A percentile compares a stretch with the other conserved stretches of the same genome.
Conservation (phyloP, 331 rosid species). For the Telfairia occidentalis region DNA sequence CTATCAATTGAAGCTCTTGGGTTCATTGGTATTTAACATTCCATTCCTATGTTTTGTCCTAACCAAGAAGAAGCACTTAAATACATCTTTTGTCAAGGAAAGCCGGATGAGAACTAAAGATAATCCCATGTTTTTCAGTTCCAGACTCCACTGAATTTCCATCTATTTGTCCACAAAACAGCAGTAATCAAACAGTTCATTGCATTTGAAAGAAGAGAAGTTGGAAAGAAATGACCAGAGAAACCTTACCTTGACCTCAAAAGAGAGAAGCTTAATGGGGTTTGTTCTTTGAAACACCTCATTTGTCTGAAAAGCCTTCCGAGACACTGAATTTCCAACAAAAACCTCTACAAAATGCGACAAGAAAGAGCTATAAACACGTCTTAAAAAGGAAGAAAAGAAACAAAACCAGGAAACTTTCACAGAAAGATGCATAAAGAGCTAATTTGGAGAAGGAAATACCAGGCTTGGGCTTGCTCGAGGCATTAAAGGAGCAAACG, state of each 20-base stretch:
- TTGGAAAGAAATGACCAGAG: not conserved
- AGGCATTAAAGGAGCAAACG: slow-evolving; percentile 44
- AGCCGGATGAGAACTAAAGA: not conserved
- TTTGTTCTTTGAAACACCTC: slow-evolving; percentile 43
- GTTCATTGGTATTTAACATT: no score
- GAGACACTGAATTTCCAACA: slow-evolving; percentile 30
- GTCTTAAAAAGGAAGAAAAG: not conserved
- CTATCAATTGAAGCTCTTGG: no score
- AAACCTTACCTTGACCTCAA: slow-evolving; percentile 66
- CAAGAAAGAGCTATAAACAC: not conserved
- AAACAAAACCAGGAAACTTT: not conserved
- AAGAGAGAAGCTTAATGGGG: slow-evolving; percentile 42
- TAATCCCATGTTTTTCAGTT: not conserved
- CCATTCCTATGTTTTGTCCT: not conserved
- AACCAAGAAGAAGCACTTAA: not conserved
- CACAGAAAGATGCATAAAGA: slow-evolving; percentile 1
- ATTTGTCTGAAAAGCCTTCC: slow-evolving; percentile 43
- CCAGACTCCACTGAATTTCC: not conserved
- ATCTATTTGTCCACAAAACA: not conserved
- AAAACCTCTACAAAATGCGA: slow-evolving; percentile 23
- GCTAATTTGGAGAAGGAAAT: slow-evolving; percentile 3
- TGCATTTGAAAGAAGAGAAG: not conserved
- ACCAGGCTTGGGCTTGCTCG: slow-evolving; percentile 68
- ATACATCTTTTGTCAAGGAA: not conserved
- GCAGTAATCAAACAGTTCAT: slow-evolving; percentile 5